These are phyloP conservation scores for Cryphonectria japonica DNA, from an alignment of 2,329 filamentous ascomycete species.

Conservation along the genomic window DNA sequence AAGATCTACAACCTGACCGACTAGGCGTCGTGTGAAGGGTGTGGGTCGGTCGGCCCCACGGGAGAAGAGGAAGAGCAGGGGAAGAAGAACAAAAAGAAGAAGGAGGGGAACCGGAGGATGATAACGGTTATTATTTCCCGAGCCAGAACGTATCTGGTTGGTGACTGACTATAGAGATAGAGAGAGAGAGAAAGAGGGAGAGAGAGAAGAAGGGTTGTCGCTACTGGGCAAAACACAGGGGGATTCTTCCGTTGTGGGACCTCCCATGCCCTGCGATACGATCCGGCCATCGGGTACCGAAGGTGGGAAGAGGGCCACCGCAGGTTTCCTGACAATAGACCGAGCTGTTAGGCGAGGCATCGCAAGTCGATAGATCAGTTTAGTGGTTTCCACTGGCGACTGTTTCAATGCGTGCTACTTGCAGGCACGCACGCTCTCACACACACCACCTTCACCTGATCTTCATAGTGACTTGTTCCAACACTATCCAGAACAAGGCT, in stretches of 20 bases:
- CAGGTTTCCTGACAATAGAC: too few species aligned
- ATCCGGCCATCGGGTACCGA: neutral
- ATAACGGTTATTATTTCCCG: neutral
- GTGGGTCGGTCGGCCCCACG: neutral
- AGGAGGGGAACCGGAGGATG: neutral
- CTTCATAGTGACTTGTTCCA: neutral
- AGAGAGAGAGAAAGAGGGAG: too few species aligned
- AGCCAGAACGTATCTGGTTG: too few species aligned
- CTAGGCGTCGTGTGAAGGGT: neutral
- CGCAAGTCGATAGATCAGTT: neutral
- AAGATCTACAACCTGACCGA: conserved; percentile 61
- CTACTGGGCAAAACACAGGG: too few species aligned
- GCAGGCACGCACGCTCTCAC: neutral
- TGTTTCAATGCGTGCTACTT: neutral
- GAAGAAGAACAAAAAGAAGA: neutral
- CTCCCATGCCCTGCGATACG: too few species aligned
- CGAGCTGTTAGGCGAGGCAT: neutral
- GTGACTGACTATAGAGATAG: neutral
- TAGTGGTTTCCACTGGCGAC: neutral
- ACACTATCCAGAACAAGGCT: neutral
- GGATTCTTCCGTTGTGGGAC: too few species aligned
- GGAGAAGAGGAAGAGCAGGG: neutral
- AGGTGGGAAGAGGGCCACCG: neutral
- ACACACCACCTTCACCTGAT: neutral
- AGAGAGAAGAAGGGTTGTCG: too few species aligned